A percentile compares a stretch with the other conserved stretches of the same genome.
These are phyloP conservation scores for Yarrowia alimentaria DNA, from an alignment of 805 yeast genomes.

Conservation along the genomic window DNA sequence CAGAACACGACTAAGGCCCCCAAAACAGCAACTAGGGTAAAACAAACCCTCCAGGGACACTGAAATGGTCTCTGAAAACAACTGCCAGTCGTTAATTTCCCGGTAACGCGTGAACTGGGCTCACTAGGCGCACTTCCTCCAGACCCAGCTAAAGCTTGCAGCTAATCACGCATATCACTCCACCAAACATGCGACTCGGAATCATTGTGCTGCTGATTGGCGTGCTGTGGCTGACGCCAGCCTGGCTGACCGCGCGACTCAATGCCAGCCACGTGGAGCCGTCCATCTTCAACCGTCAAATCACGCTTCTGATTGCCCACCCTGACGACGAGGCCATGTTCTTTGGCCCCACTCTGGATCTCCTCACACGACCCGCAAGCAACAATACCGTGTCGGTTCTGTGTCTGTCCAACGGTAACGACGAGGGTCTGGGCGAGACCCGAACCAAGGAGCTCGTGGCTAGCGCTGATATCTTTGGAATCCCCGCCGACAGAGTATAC, in stretches of 20 bases:
- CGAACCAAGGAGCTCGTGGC: slow-evolving; percentile 59
- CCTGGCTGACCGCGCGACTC: slow-evolving; percentile 18
- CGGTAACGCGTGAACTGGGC: too few relatives aligned
- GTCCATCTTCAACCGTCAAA: slow-evolving; percentile 29
- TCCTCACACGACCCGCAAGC: slow-evolving; percentile 48
- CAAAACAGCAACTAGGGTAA: too few relatives aligned
- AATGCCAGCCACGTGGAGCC: neutral
- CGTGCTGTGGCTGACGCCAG: slow-evolving; percentile 14
- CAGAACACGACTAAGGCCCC: too few relatives aligned
- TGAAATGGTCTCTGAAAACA: too few relatives aligned
- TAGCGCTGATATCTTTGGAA: slow-evolving; percentile 56
- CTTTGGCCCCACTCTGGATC: slow-evolving; percentile 74
- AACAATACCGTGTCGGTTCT: slow-evolving; percentile 56
- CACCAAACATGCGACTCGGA: slow-evolving; percentile 11
- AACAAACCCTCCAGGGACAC: too few relatives aligned
- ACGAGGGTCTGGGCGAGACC: slow-evolving; percentile 64
- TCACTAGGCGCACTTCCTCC: too few relatives aligned
- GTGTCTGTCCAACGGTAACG: slow-evolving; percentile 77
- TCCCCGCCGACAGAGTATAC: slow-evolving; percentile 43
- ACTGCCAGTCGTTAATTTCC: too few relatives aligned
- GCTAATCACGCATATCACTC: too few relatives aligned
- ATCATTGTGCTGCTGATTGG: slow-evolving; percentile 14
- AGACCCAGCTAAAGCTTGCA: too few relatives aligned
- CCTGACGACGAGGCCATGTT: slow-evolving; percentile 99
- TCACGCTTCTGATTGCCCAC: slow-evolving; percentile 71